These are phyloP conservation scores for Malus sieversii DNA, from an alignment of 306 rosid genomes.

Conservation along the genomic window DNA sequence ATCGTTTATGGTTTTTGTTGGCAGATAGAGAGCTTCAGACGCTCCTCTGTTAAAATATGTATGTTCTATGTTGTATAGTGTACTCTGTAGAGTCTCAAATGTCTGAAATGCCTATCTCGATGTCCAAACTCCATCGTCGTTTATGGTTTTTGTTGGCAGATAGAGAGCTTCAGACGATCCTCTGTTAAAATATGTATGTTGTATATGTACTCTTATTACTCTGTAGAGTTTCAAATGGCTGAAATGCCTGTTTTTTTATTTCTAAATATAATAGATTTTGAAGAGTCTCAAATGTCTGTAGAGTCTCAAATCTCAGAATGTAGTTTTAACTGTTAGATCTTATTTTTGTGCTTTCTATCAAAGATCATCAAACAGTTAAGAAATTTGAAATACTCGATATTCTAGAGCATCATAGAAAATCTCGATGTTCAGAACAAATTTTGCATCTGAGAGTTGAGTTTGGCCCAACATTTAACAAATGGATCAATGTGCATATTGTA, in stretches of 20 bases:
- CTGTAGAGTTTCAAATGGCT: constrained; percentile 10
- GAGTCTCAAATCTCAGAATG: too few relatives aligned
- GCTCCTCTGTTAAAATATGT: neutral
- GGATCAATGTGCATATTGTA: neutral
- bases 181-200: neutral
- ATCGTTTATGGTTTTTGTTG: constrained; percentile 4
- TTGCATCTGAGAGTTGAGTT: neutral
- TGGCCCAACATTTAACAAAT: neutral
- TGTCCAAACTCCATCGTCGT: constrained; percentile 39
- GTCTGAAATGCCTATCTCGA: constrained; percentile 13
- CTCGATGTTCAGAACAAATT: too few relatives aligned
- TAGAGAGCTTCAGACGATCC: constrained; percentile 29
- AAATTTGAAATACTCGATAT: too few relatives aligned
- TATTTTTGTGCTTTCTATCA: too few relatives aligned
- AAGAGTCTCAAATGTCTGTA: constrained; percentile 1
- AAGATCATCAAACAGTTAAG: too few relatives aligned
- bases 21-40: constrained; percentile 36
- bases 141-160: constrained; percentile 6
- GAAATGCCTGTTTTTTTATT: neutral
- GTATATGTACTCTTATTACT: neutral
- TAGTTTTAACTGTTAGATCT: too few relatives aligned
- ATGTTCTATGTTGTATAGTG: constrained; percentile 12
- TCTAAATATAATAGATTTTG: constrained; percentile 3
- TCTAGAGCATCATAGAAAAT: too few relatives aligned
- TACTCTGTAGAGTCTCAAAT: constrained; percentile 13